A percentile compares a stretch with the other conserved stretches of the same genome.
Conservation (phyloP, 768 basidiomycete genomes). For the Pleurotus sapidus region DNA sequence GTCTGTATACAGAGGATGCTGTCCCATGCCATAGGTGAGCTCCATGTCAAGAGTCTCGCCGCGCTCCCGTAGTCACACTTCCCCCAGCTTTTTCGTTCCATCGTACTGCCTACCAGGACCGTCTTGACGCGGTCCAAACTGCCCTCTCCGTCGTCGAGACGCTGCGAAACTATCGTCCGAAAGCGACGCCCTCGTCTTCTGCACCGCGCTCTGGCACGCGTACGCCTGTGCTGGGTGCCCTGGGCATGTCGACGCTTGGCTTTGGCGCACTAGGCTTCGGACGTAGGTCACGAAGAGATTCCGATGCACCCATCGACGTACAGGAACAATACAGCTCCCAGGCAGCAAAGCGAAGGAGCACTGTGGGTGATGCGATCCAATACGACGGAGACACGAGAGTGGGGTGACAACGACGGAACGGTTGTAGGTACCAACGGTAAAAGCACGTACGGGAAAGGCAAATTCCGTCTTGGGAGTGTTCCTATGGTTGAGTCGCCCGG, state of each 20-base stretch:
- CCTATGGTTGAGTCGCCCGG: constrained; percentile 19
- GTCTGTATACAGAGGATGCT: constrained; percentile 64
- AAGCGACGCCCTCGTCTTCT: constrained; percentile 22
- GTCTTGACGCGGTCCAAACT: constrained; percentile 53
- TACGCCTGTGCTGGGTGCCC: constrained; percentile 38
- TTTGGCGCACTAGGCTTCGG: neutral
- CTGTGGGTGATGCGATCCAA: neutral
- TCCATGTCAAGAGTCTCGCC: neutral
- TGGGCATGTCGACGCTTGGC: constrained; percentile 14
- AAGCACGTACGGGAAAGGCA: neutral
- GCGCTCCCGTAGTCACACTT: neutral
- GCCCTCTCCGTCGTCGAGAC: constrained; percentile 62
- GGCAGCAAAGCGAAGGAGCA: neutral
- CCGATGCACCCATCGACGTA: neutral
- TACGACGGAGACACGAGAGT: constrained; percentile 25
- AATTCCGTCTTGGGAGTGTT: constrained; percentile 11
- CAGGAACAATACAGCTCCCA: neutral
- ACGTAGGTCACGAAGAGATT: neutral
- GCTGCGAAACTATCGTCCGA: constrained; percentile 63
- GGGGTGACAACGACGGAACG: constrained; percentile 22
- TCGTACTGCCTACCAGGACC: constrained; percentile 72
- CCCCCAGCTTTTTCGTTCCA: constrained; percentile 67
- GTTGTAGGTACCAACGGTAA: constrained; percentile 15
- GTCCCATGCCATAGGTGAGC: constrained; percentile 57
- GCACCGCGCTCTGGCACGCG: constrained; percentile 34